These are phyloP conservation scores for Infundibulicybe gibba DNA, from an alignment of 768 basidiomycete species.

Conservation along the genomic window DNA sequence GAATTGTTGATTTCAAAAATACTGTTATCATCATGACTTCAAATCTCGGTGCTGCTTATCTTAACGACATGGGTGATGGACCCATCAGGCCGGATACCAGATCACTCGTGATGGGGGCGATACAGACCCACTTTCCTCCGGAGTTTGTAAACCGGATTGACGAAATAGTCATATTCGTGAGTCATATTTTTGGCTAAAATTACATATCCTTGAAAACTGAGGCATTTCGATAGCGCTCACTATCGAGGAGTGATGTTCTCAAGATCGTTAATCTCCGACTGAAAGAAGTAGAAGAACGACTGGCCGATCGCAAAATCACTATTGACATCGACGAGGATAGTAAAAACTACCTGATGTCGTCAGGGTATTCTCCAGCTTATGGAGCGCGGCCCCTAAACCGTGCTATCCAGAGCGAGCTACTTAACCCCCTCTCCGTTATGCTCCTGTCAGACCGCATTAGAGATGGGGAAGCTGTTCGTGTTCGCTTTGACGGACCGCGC, in stretches of 20 bases:
- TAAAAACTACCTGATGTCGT: constrained; percentile 70
- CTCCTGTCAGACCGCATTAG: constrained; percentile 79
- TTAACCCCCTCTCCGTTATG: constrained; percentile 86
- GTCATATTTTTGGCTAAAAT: constrained; percentile 20
- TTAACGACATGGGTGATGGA: constrained; percentile 74
- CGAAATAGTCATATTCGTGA: constrained; percentile 76
- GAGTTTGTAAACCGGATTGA: constrained; percentile 93
- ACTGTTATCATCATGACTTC: constrained; percentile 95
- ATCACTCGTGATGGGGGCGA: constrained; percentile 71
- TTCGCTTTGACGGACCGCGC: constrained; percentile 77
- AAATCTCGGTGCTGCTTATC: constrained; percentile 78
- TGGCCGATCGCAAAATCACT: constrained; percentile 75
- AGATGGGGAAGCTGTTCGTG: constrained; percentile 73
- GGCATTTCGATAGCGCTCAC: constrained; percentile 51
- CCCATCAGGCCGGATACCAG: constrained; percentile 58
- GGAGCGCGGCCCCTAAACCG: constrained; percentile 93
- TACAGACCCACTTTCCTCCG: constrained; percentile 85
- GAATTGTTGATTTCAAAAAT: constrained; percentile 83
- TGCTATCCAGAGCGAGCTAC: constrained; percentile 86
- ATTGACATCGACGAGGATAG: constrained; percentile 74
- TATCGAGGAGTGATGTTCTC: constrained; percentile 73
- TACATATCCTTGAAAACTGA: constrained; percentile 12
- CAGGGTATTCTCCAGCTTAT: constrained; percentile 79
- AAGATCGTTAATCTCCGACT: constrained; percentile 90
- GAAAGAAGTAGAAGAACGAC: constrained; percentile 78